Evolutionary conservation across 139 green algal species (phyloP), one percentile per base, ranked within the genome.

Genomic region (Haematococcus sp.): DNA sequence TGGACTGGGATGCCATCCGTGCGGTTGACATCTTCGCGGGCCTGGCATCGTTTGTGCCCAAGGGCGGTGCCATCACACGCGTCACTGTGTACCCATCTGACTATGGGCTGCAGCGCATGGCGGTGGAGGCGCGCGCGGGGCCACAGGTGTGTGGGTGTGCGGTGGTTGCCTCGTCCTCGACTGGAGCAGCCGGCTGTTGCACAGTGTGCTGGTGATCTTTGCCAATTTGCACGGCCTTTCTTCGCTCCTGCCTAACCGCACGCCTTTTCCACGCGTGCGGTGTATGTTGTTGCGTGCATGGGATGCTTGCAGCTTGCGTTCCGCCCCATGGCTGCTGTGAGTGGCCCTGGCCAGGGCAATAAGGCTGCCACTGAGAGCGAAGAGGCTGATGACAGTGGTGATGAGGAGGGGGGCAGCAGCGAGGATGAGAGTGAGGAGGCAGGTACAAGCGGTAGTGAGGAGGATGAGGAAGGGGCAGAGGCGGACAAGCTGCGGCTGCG

Each of bases 61-160:
- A 63, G 46, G 59, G 67, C 0, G 84, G 83, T 9, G 23, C 33
- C 51, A 72, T 96, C 20, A 20, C 46, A 51, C 61, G 72, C 3
- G 94, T 98, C 17, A 93, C 88, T 0, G 92, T 98, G 63, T 98
- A 97, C 82, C 94, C 93, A 15, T 93, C 84, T 17, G 94, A 98
- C 80, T 98, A 95, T 70, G 94, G 94, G 1, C 76, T 95, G 68
- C 65, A 97, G 84, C 79, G 88, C 33, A 97, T 98, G 94, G 77
- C 84, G n/a, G 89, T 90, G 75, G 94, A 98, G 84, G 82, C 82
- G 19, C 49, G 33, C 15, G 40, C 66, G 20, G 94, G 94, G n/a
- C 94, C 94, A 0, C 78, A 88, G 82, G 87, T 63, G 44, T 15
- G 56, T n/a, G 51, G 30, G 64, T 52, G 25, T 7, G 13, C 11